Evolutionary conservation across 2,329 filamentous ascomycete species (phyloP), one percentile per base, ranked within the genome.

Genomic region (Pseudocercospora cruenta): DNA sequence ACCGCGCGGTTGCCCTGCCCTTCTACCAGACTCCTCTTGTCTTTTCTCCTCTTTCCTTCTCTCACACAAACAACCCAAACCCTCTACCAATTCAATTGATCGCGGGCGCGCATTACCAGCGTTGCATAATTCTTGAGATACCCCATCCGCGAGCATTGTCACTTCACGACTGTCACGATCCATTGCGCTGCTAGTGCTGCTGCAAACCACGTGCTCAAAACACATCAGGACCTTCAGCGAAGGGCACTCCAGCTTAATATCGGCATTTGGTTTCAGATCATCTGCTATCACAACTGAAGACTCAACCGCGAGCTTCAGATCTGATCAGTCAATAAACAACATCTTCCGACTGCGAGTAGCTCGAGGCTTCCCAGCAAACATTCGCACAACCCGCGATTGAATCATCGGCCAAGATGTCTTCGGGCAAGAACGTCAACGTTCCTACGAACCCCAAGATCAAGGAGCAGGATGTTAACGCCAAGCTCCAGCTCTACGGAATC

Each of bases 401-500:
- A 51, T n/a, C 54, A 57, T 49, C 69, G 63, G 64, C 67, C 70
- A 71, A 55, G 67, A 77, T 77, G 75, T 67, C 76, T 58, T 70
- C 72, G 43, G 55, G 31, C 33, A 73, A 70, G 57, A 69, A 76
- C 64, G 90, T 94, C 76, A 94, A 95, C 80, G 87, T 85, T 73
- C 92, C 92, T 33, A 90, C 87, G 69, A 86, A 95, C 79, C 75
- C 85, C 67, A 89, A 91, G 82, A 80, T 87, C 79, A 94, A 94
- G 86, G 92, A 96, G 83, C 86, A 82, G 76, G 87, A 97, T 78
- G 90, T 98, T 81, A 95, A 95, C 81, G 88, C 89, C 78, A 99
- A 99, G 84, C 89, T 99, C 60, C 94, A 97, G 81, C 82, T 98
- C 43, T 99, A 96, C 76, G 95, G 94, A 76, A 97, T 98, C 80